Base-by-base conservation (phyloP, 2,329 filamentous ascomycete species). In the Tolypocladium tundrense region DNA sequence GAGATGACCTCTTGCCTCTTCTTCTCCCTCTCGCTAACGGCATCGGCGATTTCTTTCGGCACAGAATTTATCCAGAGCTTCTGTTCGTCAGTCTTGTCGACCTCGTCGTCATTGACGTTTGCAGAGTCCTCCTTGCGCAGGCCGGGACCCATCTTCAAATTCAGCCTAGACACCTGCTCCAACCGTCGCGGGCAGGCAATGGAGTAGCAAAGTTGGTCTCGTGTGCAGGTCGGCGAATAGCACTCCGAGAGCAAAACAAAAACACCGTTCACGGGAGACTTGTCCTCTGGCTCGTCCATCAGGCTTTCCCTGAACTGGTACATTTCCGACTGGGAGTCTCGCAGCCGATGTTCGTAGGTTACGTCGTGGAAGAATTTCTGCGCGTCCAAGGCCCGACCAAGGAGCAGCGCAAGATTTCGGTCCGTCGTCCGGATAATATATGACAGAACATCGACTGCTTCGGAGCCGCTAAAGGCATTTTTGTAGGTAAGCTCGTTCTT, bases 281-380 rank as follows among this genome's bases (percentile, higher is more conserved):
- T 87, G 57, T 89, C 83, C 64, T 91, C 88, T n/a, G 77, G 76
- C 65, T 90, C 86, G 56, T 97, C 93, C 75, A 92, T 88, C 71
- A 97, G 80, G 3, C 88, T 95, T 75, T 97, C 93, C 65, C 89
- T 86, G 74, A 99, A 99, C 70, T 97, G 93, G 72, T 97, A 99
- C 72, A 99, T 89, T 73, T 99, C 94, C 55, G 87, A 88, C 45
- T 87, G 84, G n/a, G 93, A 95, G 73, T 99, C 94, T 73, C 94
- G 88, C 66, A 99, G 77, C 53, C 94, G 85, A 73, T 99, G 94
- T 66, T 97, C 93, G 73, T 99, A 99, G 0, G 93, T 97, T 55
- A 97, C 94, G 79, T 99, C 94, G 76, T 99, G 94, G 71, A 99
- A 99, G 76, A 96, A 97, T 71, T 97, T 97, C 70, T 99, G 94